A percentile compares a stretch with the other conserved stretches of the same genome.
Conservation (phyloP, 2,329 filamentous ascomycete genomes). For the Penicillium concentricum region DNA sequence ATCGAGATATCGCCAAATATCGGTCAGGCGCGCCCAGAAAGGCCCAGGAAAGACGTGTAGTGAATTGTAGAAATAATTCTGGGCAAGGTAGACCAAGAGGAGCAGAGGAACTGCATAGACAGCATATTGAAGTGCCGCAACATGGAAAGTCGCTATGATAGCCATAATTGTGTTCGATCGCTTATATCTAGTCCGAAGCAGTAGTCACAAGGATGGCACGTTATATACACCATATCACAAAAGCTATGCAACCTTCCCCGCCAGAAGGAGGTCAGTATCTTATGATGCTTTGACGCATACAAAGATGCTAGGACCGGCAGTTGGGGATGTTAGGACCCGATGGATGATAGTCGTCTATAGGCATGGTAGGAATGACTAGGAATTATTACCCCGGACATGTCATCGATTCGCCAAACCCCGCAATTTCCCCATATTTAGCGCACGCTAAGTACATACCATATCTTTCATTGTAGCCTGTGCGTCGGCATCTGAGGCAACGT, state of each 20-base stretch:
- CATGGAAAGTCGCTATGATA: background rate
- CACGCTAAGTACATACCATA: background rate
- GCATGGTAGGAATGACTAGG: background rate
- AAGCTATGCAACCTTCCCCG: background rate
- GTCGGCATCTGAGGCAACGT: background rate
- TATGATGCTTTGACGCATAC: background rate
- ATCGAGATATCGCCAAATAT: slow-evolving; percentile 74
- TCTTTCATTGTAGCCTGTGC: background rate
- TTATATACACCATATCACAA: background rate
- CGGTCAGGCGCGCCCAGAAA: slow-evolving; percentile 64
- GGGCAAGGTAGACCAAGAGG: background rate
- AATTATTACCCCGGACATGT: background rate
- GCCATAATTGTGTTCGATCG: background rate
- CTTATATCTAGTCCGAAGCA: background rate
- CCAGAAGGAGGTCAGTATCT: background rate
- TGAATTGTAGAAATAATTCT: background rate
- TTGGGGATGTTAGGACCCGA: background rate
- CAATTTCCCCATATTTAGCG: background rate
- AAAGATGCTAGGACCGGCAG: background rate
- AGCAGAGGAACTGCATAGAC: background rate
- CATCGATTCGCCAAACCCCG: background rate
- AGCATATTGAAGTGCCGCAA: background rate
- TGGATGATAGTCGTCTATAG: background rate
- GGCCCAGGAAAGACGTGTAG: slow-evolving; percentile 58
- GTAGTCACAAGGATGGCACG: background rate